phyloP scores from a whole-genome alignment of 495 filamentous ascomycete species.

The Chaetomium cochliodes region DNA sequence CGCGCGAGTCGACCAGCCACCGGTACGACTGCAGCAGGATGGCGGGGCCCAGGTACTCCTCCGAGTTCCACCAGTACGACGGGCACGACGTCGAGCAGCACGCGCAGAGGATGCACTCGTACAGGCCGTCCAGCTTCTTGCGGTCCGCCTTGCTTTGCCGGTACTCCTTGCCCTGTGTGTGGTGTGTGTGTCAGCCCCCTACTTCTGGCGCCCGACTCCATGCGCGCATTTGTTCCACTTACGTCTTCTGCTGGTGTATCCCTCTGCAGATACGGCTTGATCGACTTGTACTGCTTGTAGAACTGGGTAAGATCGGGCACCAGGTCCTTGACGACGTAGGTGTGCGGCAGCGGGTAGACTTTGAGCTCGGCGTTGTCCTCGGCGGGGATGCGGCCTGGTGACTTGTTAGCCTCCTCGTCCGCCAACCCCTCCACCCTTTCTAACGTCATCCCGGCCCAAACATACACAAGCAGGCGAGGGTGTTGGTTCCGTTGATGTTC shows the following conservation, averaged over 20 bases:
- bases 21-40: conserved; percentile 95
- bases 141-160: conserved; percentile 85
- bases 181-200: conserved; percentile 21
- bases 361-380: conserved; percentile 77
- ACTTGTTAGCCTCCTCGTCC: conserved; percentile 14
- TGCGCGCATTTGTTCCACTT: conserved; percentile 34
- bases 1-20: conserved; percentile 89
- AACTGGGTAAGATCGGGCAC: conserved; percentile 96
- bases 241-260: conserved; percentile 75
- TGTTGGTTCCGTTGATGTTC: conserved; percentile 99
- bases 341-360: conserved; percentile 98
- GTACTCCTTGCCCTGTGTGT: conserved; percentile 81
- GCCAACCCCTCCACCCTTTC: neutral
- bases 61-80: conserved; percentile 98
- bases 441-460: conserved; percentile 24
- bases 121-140: conserved; percentile 94
- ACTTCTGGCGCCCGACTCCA: neutral
- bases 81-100: conserved; percentile 99
- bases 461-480: conserved; percentile 95
- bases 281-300: conserved; percentile 99
- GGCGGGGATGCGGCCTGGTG: conserved; percentile 84
- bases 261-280: conserved; percentile 96
- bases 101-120: conserved; percentile 99
- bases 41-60: conserved; percentile 96
- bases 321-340: conserved; percentile 98